Evolutionary conservation across 2,329 filamentous ascomycete genomes (phyloP).

Genomic region (Pseudogymnoascus pannorum): DNA sequence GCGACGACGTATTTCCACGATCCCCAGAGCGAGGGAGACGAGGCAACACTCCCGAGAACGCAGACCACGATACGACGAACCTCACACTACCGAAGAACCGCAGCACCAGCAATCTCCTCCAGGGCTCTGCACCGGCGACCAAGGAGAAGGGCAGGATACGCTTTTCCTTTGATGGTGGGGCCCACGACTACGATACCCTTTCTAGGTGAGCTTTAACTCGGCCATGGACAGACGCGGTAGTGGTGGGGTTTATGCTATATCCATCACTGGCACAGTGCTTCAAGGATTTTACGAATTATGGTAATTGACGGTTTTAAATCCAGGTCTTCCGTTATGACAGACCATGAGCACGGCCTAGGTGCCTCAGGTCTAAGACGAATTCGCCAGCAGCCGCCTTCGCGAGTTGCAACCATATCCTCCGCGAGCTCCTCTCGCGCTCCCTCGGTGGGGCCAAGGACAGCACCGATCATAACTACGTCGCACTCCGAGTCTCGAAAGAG

Average conservation of each 20-base stretch:
- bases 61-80: background rate
- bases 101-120: conserved; percentile 50
- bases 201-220: conserved; percentile 54
- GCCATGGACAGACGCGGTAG: background rate
- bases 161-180: conserved; percentile 69
- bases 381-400: conserved; percentile 69
- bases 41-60: background rate
- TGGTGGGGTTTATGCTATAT: background rate
- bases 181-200: conserved; percentile 59
- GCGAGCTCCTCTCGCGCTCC: conserved; percentile 55
- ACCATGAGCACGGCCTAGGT: conserved; percentile 81
- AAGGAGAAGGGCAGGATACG: conserved; percentile 56
- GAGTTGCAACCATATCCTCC: conserved; percentile 57
- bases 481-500: conserved; percentile 28
- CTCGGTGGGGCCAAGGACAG: conserved; percentile 53
- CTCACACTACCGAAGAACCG: conserved; percentile 50
- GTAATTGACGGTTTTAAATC: conserved; percentile 9
- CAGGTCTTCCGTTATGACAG: conserved; percentile 74
- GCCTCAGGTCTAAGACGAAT: conserved; percentile 87
- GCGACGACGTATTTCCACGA: conserved; percentile 1
- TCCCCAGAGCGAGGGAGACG: conserved; percentile 5
- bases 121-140: conserved; percentile 29
- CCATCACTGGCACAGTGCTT: background rate
- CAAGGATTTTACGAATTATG: background rate
- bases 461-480: conserved; percentile 43